Base-by-base conservation (phyloP, 1,139 yeast species). In the Candida labiduridarum region DNA sequence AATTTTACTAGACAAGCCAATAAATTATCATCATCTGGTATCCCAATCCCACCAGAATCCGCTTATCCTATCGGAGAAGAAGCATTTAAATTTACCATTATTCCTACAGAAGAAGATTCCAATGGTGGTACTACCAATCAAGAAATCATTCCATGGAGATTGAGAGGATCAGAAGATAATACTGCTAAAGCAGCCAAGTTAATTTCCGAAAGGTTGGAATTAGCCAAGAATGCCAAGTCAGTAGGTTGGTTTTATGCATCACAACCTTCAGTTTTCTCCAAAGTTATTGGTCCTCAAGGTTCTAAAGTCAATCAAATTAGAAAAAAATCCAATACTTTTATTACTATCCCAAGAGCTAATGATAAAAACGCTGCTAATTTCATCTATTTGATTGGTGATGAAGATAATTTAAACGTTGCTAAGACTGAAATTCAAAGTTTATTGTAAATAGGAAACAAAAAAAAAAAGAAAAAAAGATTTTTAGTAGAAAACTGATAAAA, bases 281-380 rank as follows among this genome's bases (percentile, higher is more conserved):
- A 78, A 66, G 76, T 89, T 46, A 80, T 90, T 59, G 97, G 97
- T 6, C 84, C 90, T 19, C 85, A 82, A 59, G 97, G 97, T 45
- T 69, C 84, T 34, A 84, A 80, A 57, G 78, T 89, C 60, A 83
- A 80, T 61, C 73, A 73, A 56, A 79, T 89, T 52, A 83, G 96
- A 69, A 73, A 72, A 41, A 73, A 78, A 54, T 72, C 87, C 18
- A 83, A 80, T 41, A 76, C 87, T 47, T 77, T 81, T 54, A 80
- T 89, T 57, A 76, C 77, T 48, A 82, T 88, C 50, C 96, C 96
- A 56, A 82, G 83, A 68, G 68, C 74, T 36, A 70, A 66, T 50
- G 87, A 84, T 55, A 74, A 76, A 35, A 40, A 46, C 31, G 39
- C 45, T 46, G 41, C 57, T 22, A 58, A 66, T 31, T 67, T 55